Evolutionary conservation across 225 moss, liverwort and hornwort species (phyloP).

Genomic region (Pleurozium schreberi): DNA sequence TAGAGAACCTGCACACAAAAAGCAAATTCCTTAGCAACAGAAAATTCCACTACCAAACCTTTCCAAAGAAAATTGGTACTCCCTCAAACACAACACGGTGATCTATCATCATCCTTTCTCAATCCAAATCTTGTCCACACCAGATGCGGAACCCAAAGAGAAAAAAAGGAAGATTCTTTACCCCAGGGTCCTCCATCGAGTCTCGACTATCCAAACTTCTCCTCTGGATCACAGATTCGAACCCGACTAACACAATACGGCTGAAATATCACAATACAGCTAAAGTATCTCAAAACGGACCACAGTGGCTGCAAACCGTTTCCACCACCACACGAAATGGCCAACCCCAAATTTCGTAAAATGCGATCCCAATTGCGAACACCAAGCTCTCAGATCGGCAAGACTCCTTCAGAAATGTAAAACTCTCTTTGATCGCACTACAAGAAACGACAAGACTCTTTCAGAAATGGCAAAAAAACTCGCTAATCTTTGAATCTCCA

Average conservation of each 20-base stretch:
- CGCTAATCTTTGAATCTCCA: background rate
- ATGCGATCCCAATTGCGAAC: background rate
- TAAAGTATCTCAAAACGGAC: background rate
- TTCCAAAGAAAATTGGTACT: background rate
- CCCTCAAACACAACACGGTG: background rate
- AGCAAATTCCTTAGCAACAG: background rate
- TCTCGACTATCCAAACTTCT: background rate
- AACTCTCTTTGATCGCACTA: background rate
- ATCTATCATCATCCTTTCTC: background rate
- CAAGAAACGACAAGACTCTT: background rate
- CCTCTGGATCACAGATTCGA: background rate
- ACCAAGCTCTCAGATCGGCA: background rate
- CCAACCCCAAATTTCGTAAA: background rate
- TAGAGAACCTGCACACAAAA: constrained; percentile 14
- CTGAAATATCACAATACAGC: background rate
- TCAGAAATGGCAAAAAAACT: background rate
- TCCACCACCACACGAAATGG: background rate
- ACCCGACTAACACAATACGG: background rate
- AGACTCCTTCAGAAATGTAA: background rate
- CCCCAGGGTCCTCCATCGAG: constrained; percentile 1
- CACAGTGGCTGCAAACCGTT: background rate
- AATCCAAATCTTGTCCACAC: background rate
- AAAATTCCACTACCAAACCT: background rate
- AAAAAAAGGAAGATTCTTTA: background rate
- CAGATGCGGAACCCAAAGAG: background rate